Base-by-base conservation (phyloP, 306 rosid species). In the Prunus kanzakura region DNA sequence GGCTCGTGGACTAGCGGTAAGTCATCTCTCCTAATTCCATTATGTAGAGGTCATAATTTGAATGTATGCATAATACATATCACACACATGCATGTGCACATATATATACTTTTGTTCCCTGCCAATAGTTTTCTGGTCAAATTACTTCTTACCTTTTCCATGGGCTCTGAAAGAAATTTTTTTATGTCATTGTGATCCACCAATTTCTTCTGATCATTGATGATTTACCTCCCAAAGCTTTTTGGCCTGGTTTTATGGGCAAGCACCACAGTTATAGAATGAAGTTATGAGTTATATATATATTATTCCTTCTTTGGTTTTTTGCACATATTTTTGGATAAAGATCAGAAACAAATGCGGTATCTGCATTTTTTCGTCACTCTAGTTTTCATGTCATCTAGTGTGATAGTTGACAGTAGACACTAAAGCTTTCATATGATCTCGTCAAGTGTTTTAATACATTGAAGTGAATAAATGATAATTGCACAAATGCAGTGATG, bases 1-100 rank as follows among this genome's bases (percentile, higher is more conserved):
- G 81, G 97, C 94, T 51, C 66, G 25, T 63, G 86, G 87, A 73
- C 80, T 86, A 41, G 77, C 29, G 91, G 97, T 91, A 89, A 84
- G 16, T 80, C 50, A 67, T 78, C 75, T 70, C 81, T 75, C 80
- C 69, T 51, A 61, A 51, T 55, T 71, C 20, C 77, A 25, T 23
- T 49, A 55, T 65, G 55, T 55, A 52, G 11, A n/a, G 61, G 62
- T 20, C 55, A 54, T 72, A 29, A 8, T 56, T 12, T 57, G 71
- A 64, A 55, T 10, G 22, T 32, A 41, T 49, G 12, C 11, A 38
- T 35, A 8, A 35, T 32, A 64, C 45, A 64, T n/a, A 35, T 5
- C 35, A 64, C 9, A 8, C 43, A 32, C 12, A 3, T 2, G 45
- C 9, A 35, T 32, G 46, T 16, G 45, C 35, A 0, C 46, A 2